Evolutionary conservation across 2,329 filamentous ascomycete species (phyloP).

Genomic region (Reticulascus tulasneorum): DNA sequence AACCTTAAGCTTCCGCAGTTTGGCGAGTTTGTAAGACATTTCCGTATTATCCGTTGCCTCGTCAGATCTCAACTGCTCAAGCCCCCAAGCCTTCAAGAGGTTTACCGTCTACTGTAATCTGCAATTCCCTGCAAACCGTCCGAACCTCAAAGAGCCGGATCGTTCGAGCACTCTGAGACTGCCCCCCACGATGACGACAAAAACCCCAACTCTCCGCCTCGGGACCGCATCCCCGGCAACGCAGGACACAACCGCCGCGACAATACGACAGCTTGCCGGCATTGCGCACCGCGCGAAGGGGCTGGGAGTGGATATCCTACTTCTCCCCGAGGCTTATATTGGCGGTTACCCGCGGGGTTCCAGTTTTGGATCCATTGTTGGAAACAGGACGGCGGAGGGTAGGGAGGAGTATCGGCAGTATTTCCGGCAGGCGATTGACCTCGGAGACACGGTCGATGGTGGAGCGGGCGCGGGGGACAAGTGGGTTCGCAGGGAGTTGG

Average conservation of each 20-base stretch:
- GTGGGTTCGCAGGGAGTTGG: constrained; percentile 65
- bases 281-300: constrained; percentile 61
- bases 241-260: constrained; percentile 48
- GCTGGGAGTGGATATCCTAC: constrained; percentile 59
- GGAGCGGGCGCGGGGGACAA: constrained; percentile 65
- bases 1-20: too few relatives aligned
- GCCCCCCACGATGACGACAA: too few relatives aligned
- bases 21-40: too few relatives aligned
- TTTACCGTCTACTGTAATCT: too few relatives aligned
- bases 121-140: too few relatives aligned
- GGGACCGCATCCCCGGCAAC: constrained; percentile 54
- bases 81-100: too few relatives aligned
- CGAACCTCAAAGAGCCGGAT: too few relatives aligned
- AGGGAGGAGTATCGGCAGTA: constrained; percentile 80
- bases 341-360: constrained; percentile 86
- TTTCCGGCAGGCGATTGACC: constrained; percentile 73
- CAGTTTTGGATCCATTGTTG: constrained; percentile 71
- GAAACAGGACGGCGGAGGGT: constrained; percentile 62
- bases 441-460: constrained; percentile 67
- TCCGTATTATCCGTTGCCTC: too few relatives aligned
- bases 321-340: constrained; percentile 89
- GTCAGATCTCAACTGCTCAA: too few relatives aligned
- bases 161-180: too few relatives aligned
- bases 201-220: constrained; percentile 36
- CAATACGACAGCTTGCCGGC: constrained; percentile 60